Evolutionary conservation across 345 rosid species (phyloP).

Genomic region (Eucalyptus viminalis): DNA sequence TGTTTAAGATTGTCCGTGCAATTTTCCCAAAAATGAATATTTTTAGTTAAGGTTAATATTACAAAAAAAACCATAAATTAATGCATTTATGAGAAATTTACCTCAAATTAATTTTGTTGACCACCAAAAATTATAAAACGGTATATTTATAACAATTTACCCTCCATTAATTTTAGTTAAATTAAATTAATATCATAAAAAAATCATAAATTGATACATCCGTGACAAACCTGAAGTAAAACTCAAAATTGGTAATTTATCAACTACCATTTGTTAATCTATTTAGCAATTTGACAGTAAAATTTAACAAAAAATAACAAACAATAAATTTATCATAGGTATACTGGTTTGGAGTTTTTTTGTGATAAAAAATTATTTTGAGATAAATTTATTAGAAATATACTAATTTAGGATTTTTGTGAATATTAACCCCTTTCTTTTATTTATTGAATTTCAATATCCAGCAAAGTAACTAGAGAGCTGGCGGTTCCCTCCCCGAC

Average conservation of each 20-base stretch:
- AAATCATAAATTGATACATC: fast-evolving
- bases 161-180: fast-evolving
- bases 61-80: no score
- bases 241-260: no score
- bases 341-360: fast-evolving
- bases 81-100: no score
- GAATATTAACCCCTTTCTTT: not conserved
- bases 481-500: not conserved
- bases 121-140: fast-evolving
- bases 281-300: fast-evolving
- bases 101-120: fast-evolving
- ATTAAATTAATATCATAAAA: no score
- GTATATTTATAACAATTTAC: fast-evolving
- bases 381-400: fast-evolving
- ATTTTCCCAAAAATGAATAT: not conserved
- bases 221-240: fast-evolving
- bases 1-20: not conserved
- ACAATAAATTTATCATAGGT: fast-evolving
- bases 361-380: no score
- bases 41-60: no score
- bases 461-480: not conserved
- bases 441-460: not conserved
- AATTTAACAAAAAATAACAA: fast-evolving
- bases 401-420: not conserved
- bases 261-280: fast-evolving